phyloP scores from a whole-genome alignment of 371 early-diverging fungal species.

The Mucor circinelloides region DNA sequence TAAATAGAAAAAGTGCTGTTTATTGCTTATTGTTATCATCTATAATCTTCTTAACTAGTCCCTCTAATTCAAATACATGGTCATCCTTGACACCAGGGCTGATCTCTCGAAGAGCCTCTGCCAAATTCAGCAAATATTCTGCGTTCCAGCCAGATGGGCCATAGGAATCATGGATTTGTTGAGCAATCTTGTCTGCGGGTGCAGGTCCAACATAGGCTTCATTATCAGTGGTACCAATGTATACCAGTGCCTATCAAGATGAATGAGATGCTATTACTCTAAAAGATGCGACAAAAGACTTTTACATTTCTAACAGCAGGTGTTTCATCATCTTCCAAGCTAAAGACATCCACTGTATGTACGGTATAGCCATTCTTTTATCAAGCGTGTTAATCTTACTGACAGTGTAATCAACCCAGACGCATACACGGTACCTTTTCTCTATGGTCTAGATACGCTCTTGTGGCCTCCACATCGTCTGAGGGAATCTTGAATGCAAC shows the following conservation, averaged over 20 bases:
- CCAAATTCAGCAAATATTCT: conserved; percentile 77
- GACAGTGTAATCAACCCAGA: neutral
- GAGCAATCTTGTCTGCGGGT: conserved; percentile 68
- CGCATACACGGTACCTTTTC: conserved; percentile 68
- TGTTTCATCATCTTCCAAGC: conserved; percentile 37
- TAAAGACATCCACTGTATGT: conserved; percentile 71
- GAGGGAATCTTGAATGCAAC: conserved; percentile 82
- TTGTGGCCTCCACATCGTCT: conserved; percentile 64
- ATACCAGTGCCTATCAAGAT: conserved; percentile 68
- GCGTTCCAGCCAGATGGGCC: conserved; percentile 82
- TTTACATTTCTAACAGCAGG: conserved; percentile 60
- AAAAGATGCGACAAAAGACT: too few relatives aligned
- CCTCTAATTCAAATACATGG: conserved; percentile 67
- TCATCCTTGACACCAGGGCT: conserved; percentile 62
- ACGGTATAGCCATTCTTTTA: conserved; percentile 74
- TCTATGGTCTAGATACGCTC: conserved; percentile 80
- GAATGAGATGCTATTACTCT: neutral
- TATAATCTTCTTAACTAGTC: conserved; percentile 48
- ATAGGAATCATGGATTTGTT: conserved; percentile 66
- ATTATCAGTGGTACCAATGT: conserved; percentile 83
- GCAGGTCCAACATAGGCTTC: conserved; percentile 83
- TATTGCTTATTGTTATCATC: neutral
- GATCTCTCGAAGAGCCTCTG: conserved; percentile 62
- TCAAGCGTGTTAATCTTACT: conserved; percentile 11
- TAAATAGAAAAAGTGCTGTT: neutral